A percentile compares a stretch with the other conserved stretches of the same genome.
Evolutionary conservation across 352 stramenopile species (phyloP).

Genomic region (Phytophthora pseudosyringae): DNA sequence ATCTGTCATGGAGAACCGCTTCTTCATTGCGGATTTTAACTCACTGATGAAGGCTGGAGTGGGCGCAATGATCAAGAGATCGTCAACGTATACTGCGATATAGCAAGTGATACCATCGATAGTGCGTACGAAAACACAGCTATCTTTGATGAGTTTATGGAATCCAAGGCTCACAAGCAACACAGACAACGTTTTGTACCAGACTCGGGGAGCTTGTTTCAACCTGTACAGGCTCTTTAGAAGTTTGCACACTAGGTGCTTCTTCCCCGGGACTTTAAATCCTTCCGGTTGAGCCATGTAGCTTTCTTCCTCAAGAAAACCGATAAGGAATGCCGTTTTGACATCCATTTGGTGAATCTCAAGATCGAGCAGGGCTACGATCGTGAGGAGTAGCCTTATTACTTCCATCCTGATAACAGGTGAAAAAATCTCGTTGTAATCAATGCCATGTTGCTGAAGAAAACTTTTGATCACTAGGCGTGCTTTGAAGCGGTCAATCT

Average conservation of each 20-base stretch:
- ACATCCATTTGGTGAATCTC: constrained; percentile 41
- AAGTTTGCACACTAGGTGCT: constrained; percentile 8
- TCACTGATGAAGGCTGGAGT: constrained; percentile 9
- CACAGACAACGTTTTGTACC: constrained; percentile 17
- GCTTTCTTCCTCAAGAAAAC: too few relatives aligned
- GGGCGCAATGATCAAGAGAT: constrained; percentile 12
- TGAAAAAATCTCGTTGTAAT: constrained; percentile 7
- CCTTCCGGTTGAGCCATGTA: background rate
- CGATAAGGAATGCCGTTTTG: constrained; percentile 5
- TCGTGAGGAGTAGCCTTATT: background rate
- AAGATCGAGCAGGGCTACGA: constrained; percentile 14
- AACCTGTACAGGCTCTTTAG: constrained; percentile 12
- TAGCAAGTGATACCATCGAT: background rate
- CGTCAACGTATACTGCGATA: constrained; percentile 6
- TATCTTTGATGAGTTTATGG: constrained; percentile 4
- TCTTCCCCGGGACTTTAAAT: constrained; percentile 18
- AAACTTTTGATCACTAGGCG: constrained; percentile 1
- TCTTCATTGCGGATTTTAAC: constrained; percentile 12
- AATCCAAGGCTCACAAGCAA: background rate
- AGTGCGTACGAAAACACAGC: constrained; percentile 1
- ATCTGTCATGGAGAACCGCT: too few relatives aligned
- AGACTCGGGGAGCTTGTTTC: constrained; percentile 24
- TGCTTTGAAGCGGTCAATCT: too few relatives aligned
- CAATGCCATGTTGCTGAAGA: constrained; percentile 1
- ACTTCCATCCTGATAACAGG: constrained; percentile 8